Conservation (phyloP, 768 basidiomycete species). For the Pulveroboletus sp. region DNA sequence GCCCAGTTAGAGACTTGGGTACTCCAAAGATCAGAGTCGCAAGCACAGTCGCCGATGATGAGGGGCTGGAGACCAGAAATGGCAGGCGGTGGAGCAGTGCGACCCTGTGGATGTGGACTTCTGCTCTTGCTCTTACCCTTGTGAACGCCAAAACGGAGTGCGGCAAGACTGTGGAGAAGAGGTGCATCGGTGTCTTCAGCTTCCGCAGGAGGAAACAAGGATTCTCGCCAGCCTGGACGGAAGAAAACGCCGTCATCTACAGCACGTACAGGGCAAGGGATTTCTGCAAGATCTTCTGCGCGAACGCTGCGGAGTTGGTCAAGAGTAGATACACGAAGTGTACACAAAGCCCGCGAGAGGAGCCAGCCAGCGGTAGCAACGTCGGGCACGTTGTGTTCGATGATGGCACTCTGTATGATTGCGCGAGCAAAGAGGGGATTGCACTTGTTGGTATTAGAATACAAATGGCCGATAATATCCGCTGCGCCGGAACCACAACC, state of each 20-base stretch:
- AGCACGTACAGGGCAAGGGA: slow-evolving; percentile 47
- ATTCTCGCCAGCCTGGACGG: slow-evolving; percentile 52
- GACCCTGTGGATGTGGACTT: slow-evolving; percentile 26
- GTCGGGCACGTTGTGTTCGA: slow-evolving; percentile 59
- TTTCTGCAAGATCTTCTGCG: slow-evolving; percentile 51
- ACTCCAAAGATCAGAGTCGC: slow-evolving; percentile 63
- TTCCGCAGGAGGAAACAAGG: slow-evolving; percentile 32
- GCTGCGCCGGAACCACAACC: slow-evolving; percentile 42
- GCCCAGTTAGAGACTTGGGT: slow-evolving; percentile 59
- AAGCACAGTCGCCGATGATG: slow-evolving; percentile 69
- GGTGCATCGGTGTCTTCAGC: slow-evolving; percentile 15
- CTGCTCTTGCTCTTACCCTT: slow-evolving; percentile 23
- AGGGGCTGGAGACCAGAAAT: slow-evolving; percentile 50
- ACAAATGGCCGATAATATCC: slow-evolving; percentile 57
- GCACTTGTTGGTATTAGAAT: slow-evolving; percentile 57
- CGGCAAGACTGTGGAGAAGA: slow-evolving; percentile 13
- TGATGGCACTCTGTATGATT: slow-evolving; percentile 67
- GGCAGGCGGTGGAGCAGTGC: slow-evolving; percentile 5
- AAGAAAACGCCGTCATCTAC: slow-evolving; percentile 72
- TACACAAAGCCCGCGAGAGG: slow-evolving; percentile 57
- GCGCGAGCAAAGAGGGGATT: slow-evolving; percentile 66
- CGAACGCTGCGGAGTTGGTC: slow-evolving; percentile 61
- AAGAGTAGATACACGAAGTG: slow-evolving; percentile 48
- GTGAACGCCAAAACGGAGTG: slow-evolving; percentile 23
- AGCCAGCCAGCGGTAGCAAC: slow-evolving; percentile 60